Base-by-base conservation (phyloP, 1,284 basidiomycete genomes). In the Cryptococcus jaspeensis region DNA sequence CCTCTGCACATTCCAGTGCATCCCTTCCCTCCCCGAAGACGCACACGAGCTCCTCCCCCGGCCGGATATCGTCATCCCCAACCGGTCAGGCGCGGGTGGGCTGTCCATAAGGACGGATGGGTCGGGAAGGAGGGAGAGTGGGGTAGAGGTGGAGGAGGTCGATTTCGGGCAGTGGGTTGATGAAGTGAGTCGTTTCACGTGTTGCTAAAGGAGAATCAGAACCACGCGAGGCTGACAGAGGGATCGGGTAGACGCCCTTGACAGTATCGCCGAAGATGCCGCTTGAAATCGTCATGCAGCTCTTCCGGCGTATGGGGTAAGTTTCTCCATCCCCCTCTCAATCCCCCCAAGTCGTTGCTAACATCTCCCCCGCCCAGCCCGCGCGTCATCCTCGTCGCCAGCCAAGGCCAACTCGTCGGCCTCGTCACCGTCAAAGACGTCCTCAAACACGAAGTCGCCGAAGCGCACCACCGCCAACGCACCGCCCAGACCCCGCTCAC, bases 401-500 rank as follows among this genome's bases (percentile, higher is more conserved):
- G 89, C 56, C 84, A 87, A 65, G 95, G 95, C 12, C 79, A 81
- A 41, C 81, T 99, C 3, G 84, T 84, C 0, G 95, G 95, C 0
- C 81, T 99, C 15, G 87, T 97, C 20, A 98, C 94, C 0, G 89
- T 99, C 58, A 99, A 99, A 73, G 96, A 99, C 66, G 90, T 98
- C 12, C 79, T 99, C 13, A 85, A 86, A 44, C 90, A 91, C 70
- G 92, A 88, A 58, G 83, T 84, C 13, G 41, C 81, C 22, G 52
- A 64, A 37, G 67, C 36, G 8, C 51, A 53, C 18, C 56, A 75
- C 36, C 48, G 52, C 50, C 43, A 54, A 32, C 53, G 50, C 50
- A 22, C 53, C 57, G 39, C 15, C 22, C 58, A 50, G 25, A 50
- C 28, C 20, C 52, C 23, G 45, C 36, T 50, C 32, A 46, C 39